Evolutionary conservation across 1,284 basidiomycete genomes (phyloP).

Genomic region (Puccinia polysora): DNA sequence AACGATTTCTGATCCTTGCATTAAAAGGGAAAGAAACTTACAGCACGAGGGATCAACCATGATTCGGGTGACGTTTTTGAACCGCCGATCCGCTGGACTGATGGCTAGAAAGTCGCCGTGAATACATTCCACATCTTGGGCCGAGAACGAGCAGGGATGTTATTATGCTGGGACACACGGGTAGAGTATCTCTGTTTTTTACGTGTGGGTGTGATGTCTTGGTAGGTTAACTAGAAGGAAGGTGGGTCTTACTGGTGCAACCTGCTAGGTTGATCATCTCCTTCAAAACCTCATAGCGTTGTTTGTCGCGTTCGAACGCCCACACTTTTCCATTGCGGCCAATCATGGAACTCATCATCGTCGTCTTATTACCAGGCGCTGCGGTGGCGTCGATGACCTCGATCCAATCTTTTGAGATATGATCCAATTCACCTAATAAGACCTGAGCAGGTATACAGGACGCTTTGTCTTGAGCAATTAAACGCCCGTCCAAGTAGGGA

Average conservation of each 20-base stretch:
- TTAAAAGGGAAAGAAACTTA: slow-evolving; percentile 30
- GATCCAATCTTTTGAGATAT: slow-evolving; percentile 54
- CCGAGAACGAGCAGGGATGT: not conserved
- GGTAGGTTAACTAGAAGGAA: too few relatives aligned
- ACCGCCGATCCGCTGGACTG: slow-evolving; percentile 64
- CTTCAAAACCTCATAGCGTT: slow-evolving; percentile 72
- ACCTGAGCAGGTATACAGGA: slow-evolving; percentile 90
- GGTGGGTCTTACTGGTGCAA: slow-evolving; percentile 59
- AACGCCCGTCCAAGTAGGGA: slow-evolving; percentile 66
- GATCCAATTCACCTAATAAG: slow-evolving; percentile 57
- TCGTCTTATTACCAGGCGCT: slow-evolving; percentile 97
- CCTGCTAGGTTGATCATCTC: slow-evolving; percentile 74
- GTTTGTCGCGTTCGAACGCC: slow-evolving; percentile 77
- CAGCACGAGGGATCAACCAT: slow-evolving; percentile 82
- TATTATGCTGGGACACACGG: too few relatives aligned
- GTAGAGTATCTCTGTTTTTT: too few relatives aligned
- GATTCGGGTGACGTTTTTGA: slow-evolving; percentile 70
- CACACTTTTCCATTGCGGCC: slow-evolving; percentile 68
- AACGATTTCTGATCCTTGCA: slow-evolving; percentile 11
- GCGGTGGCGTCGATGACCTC: slow-evolving; percentile 86
- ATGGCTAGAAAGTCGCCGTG: slow-evolving; percentile 73
- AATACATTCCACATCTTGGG: slow-evolving; percentile 62
- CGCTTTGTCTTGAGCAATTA: slow-evolving; percentile 95
- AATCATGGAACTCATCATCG: slow-evolving; percentile 84
- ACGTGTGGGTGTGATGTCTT: too few relatives aligned